Percentiles rank a stretch among this genome's conserved stretches.
Evolutionary conservation across 2,329 filamentous ascomycete species (phyloP).

Genomic region (Sarocladium kiliense): DNA sequence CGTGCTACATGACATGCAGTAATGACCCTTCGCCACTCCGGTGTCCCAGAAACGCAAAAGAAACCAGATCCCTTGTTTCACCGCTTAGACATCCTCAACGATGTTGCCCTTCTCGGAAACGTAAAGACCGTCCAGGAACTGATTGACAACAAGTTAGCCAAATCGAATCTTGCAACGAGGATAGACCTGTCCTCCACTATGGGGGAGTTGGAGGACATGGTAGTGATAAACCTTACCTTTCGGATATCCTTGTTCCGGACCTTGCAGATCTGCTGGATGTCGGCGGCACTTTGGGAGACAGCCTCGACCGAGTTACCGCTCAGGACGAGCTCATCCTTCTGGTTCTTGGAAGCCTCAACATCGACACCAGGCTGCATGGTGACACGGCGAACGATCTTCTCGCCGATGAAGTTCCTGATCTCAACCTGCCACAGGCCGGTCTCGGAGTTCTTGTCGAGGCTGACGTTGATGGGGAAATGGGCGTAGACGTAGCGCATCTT

Average conservation of each 20-base stretch:
- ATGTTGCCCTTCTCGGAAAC: slow-evolving; percentile 99
- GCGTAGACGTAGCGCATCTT: slow-evolving; percentile 99
- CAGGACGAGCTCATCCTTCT: slow-evolving; percentile 97
- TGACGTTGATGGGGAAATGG: slow-evolving; percentile 99
- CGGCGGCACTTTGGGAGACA: slow-evolving; percentile 96
- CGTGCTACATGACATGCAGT: slow-evolving; percentile 57
- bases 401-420: slow-evolving; percentile 99
- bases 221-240: slow-evolving; percentile 81
- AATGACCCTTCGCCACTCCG: slow-evolving; percentile 59
- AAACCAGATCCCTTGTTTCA: slow-evolving; percentile 37
- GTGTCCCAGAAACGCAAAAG: slow-evolving; percentile 57
- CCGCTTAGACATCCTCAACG: slow-evolving; percentile 56
- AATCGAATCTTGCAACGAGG: no score
- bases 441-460: slow-evolving; percentile 93
- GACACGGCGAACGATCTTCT: slow-evolving; percentile 97
- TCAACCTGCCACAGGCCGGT: slow-evolving; percentile 86
- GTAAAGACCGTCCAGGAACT: slow-evolving; percentile 99
- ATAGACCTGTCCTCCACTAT: no score
- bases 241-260: slow-evolving; percentile 99
- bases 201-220: no score
- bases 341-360: slow-evolving; percentile 80
- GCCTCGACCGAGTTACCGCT: slow-evolving; percentile 92
- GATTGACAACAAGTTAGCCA: slow-evolving; percentile 17
- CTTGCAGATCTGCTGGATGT: slow-evolving; percentile 99
- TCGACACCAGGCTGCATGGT: slow-evolving; percentile 86